Evolutionary conservation across 495 filamentous ascomycete genomes (phyloP).

Genomic region (Neurospora cerealis): DNA sequence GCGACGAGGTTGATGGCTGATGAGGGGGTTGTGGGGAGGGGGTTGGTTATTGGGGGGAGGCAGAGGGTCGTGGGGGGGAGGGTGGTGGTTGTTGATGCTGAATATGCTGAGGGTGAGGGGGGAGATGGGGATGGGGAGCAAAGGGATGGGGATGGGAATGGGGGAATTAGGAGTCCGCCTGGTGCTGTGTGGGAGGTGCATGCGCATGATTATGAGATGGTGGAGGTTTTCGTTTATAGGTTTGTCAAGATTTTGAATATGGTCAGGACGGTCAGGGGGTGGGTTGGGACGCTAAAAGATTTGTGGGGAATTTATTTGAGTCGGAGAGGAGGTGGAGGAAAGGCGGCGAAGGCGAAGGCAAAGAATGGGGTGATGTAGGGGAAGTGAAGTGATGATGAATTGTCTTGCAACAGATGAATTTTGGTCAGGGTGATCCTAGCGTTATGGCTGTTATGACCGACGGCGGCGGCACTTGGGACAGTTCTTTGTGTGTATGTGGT

Average conservation of each 20-base stretch:
- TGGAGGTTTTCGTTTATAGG: conserved; percentile 39
- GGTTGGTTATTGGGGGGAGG: conserved; percentile 44
- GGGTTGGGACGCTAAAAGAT: conserved; percentile 39
- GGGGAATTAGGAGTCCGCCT: background rate
- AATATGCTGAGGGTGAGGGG: background rate
- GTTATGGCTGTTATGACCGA: too few species aligned
- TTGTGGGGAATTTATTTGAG: conserved; percentile 21
- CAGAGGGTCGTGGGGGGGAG: conserved; percentile 22
- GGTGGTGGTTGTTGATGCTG: background rate
- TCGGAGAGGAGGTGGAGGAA: background rate
- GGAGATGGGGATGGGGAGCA: background rate
- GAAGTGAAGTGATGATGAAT: background rate
- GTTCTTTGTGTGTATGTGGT: too few species aligned
- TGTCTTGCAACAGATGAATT: too few species aligned
- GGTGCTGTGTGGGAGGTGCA: conserved; percentile 43
- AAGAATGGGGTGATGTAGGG: background rate
- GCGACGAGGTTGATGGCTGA: conserved; percentile 35
- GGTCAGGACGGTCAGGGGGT: conserved; percentile 35
- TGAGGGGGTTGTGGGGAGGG: conserved; percentile 38
- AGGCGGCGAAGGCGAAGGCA: background rate
- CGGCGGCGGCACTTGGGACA: too few species aligned
- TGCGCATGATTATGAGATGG: conserved; percentile 46
- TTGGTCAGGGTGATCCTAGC: too few species aligned
- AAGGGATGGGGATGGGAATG: background rate
- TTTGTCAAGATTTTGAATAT: conserved; percentile 40